Base-by-base conservation (phyloP, 805 yeast genomes). In the Metschnikowia lachancei region DNA sequence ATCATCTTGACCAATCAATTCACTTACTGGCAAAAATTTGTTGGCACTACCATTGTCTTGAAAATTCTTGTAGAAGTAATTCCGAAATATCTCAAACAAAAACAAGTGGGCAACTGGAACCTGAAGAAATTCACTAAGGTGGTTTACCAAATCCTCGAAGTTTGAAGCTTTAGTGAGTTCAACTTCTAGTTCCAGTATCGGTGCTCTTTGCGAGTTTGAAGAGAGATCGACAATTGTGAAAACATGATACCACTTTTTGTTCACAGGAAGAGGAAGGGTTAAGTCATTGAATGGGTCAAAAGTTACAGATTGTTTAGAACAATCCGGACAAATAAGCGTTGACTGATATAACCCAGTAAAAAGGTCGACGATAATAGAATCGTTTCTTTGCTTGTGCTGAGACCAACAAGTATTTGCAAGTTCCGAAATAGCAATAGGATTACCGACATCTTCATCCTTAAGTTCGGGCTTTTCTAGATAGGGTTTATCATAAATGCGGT, bases 231-330 rank as follows among this genome's bases (percentile, higher is more conserved):
- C 76, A 14, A 88, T 67, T 1, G 77, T 70, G 30, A 92, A 73
- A 17, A 75, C 75, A 34, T 82, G 83, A 28, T 70, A 66, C 96
- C 97, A 91, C 39, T 76, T 72, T 41, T 82, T 78, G 39, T 79
- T 78, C 2, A 84, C 79, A 0, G 98, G 98, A 19, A 92, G 70
- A 0, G 98, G 98, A 36, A 92, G 68, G 0, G 99, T 90, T 53
- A 92, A 68, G 60, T 90, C 97, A 66, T 82, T 88, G 60, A 82
- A 92, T 0, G 99, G 98, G 63, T 92, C 99, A 67, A 91, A 94
- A 0, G 97, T 91, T 20, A 92, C 77, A 22, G 95, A 85, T 7
- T 87, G 78, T 55, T 84, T 84, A 16, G 75, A 62, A 65, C 99
- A 94, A 8, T 68, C 82, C 0, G 98, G 98, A 61, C 99, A 92